Conservation (phyloP, 495 filamentous ascomycete species). For the Lophiostoma macrostomum region DNA sequence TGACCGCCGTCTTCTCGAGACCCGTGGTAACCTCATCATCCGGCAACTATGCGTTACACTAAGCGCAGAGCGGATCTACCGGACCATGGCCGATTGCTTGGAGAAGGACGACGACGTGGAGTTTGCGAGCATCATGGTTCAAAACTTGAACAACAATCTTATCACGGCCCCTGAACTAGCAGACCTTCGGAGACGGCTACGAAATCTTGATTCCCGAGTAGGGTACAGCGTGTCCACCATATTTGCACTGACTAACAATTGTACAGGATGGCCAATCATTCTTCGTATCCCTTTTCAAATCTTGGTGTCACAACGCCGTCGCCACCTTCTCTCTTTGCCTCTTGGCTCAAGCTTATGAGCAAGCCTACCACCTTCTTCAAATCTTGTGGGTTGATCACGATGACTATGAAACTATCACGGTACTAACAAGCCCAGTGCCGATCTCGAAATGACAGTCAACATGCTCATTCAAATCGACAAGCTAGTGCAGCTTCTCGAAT, state of each 20-base stretch:
- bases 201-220: slow-evolving; percentile 85
- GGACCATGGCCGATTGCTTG: slow-evolving; percentile 91
- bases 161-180: slow-evolving; percentile 95
- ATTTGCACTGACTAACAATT: slow-evolving; percentile 18
- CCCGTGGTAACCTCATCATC: slow-evolving; percentile 92
- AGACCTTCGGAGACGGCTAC: slow-evolving; percentile 82
- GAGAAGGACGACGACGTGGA: slow-evolving; percentile 98
- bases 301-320: slow-evolving; percentile 98
- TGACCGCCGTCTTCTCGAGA: slow-evolving; percentile 85
- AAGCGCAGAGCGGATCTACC: slow-evolving; percentile 92
- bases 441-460: slow-evolving; percentile 98
- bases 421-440: slow-evolving; percentile 65
- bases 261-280: slow-evolving; percentile 84
- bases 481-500: slow-evolving; percentile 94
- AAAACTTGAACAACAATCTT: slow-evolving; percentile 98
- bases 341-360: slow-evolving; percentile 96
- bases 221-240: not conserved
- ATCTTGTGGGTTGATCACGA: slow-evolving; percentile 67
- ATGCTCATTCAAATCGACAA: slow-evolving; percentile 99
- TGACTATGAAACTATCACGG: not conserved
- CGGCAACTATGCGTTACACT: slow-evolving; percentile 89
- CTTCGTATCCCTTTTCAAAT: slow-evolving; percentile 89
- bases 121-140: slow-evolving; percentile 99
- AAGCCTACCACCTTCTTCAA: slow-evolving; percentile 92
- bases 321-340: slow-evolving; percentile 95